These are phyloP conservation scores for Artemisia annua DNA, from an alignment of 129 eudicot genomes.

Conservation along the genomic window DNA sequence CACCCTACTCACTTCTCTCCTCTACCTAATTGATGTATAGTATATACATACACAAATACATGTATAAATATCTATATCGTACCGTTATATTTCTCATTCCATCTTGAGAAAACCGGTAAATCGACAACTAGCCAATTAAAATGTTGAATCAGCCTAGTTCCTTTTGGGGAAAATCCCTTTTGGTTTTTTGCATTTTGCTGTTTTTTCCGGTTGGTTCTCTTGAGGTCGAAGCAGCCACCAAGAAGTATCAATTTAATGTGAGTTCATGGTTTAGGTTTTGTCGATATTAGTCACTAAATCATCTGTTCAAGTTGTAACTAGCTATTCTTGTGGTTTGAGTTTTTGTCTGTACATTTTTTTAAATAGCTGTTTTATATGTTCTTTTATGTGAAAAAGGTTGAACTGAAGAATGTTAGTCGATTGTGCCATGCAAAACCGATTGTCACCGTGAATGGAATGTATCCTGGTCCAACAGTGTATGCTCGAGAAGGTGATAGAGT, in stretches of 20 bases:
- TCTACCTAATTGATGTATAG: slow-evolving; percentile 14
- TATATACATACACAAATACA: slow-evolving; percentile 10
- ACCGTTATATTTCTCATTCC: slow-evolving; percentile 7
- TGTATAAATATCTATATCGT: slow-evolving; percentile 18
- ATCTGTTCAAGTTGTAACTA: background rate
- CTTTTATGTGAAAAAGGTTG: slow-evolving; percentile 29
- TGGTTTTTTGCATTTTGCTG: slow-evolving; percentile 23
- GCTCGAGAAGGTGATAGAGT: slow-evolving; percentile 67
- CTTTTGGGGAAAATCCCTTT: slow-evolving; percentile 4
- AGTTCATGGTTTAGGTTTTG: slow-evolving; percentile 3
- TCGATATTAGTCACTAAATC: too few species aligned
- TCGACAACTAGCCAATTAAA: background rate
- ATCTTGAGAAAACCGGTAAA: background rate
- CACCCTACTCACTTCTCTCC: slow-evolving; percentile 28
- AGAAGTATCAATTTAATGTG: slow-evolving; percentile 60
- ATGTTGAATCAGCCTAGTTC: slow-evolving; percentile 28
- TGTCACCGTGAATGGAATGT: slow-evolving; percentile 44
- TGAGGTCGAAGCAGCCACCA: slow-evolving; percentile 46
- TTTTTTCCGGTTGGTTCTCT: slow-evolving; percentile 22
- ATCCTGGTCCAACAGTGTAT: slow-evolving; percentile 51
- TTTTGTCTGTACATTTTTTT: background rate
- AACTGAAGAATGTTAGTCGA: slow-evolving; percentile 51
- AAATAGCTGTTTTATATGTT: background rate
- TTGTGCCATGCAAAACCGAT: slow-evolving; percentile 52
- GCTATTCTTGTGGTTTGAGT: background rate